Evolutionary conservation across 306 rosid species (phyloP), one percentile per base, ranked within the genome.

Genomic region (Canavalia gladiata): DNA sequence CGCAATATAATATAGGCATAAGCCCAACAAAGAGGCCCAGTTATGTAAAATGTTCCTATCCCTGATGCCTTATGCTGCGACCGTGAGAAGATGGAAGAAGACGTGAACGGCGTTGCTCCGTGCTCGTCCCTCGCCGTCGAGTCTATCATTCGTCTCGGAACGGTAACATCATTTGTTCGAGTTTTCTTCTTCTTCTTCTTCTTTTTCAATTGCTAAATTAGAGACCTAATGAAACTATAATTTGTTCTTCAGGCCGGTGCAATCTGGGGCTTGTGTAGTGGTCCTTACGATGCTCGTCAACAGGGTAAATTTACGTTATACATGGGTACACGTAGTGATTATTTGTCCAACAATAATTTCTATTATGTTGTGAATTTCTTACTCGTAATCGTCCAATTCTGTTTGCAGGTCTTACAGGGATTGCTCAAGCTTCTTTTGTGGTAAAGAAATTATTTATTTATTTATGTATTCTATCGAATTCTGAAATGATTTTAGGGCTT

Each of bases 261-360:
- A 28, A 83, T 95, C 46, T 95, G 98, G 97, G 99, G 98, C 5
- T 56, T 92, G 51, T 93, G 98, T 82, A 7, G 76, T 65, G 94
- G 88, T 77, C 99, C 99, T 39, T 88, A 85, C 75, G 89, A 95
- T 3, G 94, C 99, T 85, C 88, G 86, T 81, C 76, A 70, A 63
- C 84, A 82, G 39, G 94, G 99, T 90, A 39, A 68, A 59, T 57
- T 25, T 34, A 25, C 52, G 4, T 31, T 1, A 8, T 34, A 0
- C 8, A 43, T 77, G 29, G 30, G n/a, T 5, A 35, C 3, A 11
- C 29, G 6, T 37, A 42, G 10, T 81, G 7, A 3, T 1, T 54
- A 10, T 1, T 2, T 28, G 43, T 13, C 8, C 2, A 33, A 54
- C 57, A 29, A 8, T 67, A 1, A n/a, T 28, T 82, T 78, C 62